Evolutionary conservation across 2,329 filamentous ascomycete genomes (phyloP).

Genomic region (Cercospora berteroae): DNA sequence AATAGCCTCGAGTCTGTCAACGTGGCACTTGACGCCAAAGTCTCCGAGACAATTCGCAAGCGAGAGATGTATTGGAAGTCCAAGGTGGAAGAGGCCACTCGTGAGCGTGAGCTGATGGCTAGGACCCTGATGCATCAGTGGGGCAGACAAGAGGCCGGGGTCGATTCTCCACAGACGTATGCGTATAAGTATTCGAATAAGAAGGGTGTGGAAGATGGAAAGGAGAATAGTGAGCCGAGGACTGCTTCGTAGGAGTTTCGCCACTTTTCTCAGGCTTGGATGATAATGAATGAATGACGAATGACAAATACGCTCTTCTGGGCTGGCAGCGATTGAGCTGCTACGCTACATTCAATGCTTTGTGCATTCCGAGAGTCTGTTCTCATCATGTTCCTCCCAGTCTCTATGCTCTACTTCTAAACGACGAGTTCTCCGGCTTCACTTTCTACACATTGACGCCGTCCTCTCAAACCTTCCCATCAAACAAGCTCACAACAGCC

Average conservation of each 20-base stretch:
- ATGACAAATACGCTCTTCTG: not conserved
- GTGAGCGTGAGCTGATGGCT: slow-evolving; percentile 36
- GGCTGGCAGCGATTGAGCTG: not conserved
- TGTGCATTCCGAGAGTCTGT: not conserved
- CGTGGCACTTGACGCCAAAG: slow-evolving; percentile 26
- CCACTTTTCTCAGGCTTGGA: not conserved
- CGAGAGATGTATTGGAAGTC: slow-evolving; percentile 29
- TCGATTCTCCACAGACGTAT: slow-evolving; percentile 36
- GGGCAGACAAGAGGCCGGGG: slow-evolving; percentile 59
- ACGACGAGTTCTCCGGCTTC: no score
- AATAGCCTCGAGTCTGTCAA: slow-evolving; percentile 27
- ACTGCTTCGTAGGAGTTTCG: not conserved
- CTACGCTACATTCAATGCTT: not conserved
- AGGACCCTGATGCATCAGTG: slow-evolving; percentile 72
- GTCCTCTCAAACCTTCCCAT: slow-evolving; percentile 54
- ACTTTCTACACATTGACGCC: not conserved
- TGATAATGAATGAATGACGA: not conserved
- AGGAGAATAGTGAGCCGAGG: slow-evolving; percentile 18
- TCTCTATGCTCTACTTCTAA: not conserved
- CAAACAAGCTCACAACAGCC: slow-evolving; percentile 83
- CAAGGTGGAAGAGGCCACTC: slow-evolving; percentile 28
- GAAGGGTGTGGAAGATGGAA: not conserved
- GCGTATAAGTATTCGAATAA: slow-evolving; percentile 34
- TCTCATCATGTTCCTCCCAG: not conserved
- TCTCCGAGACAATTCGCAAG: slow-evolving; percentile 25